phyloP scores from a whole-genome alignment of 768 basidiomycete genomes.

The Xerocomus spinulosus region DNA sequence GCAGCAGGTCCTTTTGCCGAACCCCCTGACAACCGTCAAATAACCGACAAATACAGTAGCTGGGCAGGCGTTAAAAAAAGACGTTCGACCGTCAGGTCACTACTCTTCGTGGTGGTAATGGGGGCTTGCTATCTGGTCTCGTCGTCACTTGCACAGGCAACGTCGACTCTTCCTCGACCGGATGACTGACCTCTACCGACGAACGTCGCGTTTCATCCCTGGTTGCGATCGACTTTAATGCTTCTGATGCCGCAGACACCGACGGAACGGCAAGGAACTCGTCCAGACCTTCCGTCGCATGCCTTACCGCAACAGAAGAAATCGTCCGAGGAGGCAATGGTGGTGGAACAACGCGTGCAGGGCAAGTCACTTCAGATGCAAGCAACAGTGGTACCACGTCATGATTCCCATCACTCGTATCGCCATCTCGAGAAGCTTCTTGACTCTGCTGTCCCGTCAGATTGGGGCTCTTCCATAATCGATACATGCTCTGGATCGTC shows the following conservation, averaged over 20 bases:
- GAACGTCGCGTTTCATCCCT: constrained; percentile 37
- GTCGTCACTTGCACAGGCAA: constrained; percentile 5
- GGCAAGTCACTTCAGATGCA: constrained; percentile 18
- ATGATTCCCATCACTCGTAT: constrained; percentile 21
- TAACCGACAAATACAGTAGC: not conserved
- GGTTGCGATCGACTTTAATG: constrained; percentile 53
- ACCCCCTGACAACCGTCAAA: constrained; percentile 3
- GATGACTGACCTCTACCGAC: constrained; percentile 19
- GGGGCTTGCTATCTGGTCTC: constrained; percentile 22
- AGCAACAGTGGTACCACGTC: constrained; percentile 30
- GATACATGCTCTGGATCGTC: constrained; percentile 65
- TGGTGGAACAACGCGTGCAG: constrained; percentile 31
- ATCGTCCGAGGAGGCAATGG: constrained; percentile 42
- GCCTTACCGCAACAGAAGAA: constrained; percentile 28
- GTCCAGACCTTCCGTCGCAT: constrained; percentile 25
- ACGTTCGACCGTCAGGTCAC: not conserved
- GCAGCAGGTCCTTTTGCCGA: too few species aligned
- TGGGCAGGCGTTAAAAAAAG: too few species aligned
- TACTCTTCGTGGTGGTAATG: constrained; percentile 33
- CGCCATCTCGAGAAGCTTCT: constrained; percentile 12
- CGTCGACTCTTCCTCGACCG: constrained; percentile 5
- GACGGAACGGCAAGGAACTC: constrained; percentile 16
- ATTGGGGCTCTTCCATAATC: constrained; percentile 63
- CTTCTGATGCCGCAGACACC: constrained; percentile 45
- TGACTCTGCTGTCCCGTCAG: constrained; percentile 26